Evolutionary conservation across 2,329 filamentous ascomycete genomes (phyloP).

Genomic region (Nigrospora osmanthi): DNA sequence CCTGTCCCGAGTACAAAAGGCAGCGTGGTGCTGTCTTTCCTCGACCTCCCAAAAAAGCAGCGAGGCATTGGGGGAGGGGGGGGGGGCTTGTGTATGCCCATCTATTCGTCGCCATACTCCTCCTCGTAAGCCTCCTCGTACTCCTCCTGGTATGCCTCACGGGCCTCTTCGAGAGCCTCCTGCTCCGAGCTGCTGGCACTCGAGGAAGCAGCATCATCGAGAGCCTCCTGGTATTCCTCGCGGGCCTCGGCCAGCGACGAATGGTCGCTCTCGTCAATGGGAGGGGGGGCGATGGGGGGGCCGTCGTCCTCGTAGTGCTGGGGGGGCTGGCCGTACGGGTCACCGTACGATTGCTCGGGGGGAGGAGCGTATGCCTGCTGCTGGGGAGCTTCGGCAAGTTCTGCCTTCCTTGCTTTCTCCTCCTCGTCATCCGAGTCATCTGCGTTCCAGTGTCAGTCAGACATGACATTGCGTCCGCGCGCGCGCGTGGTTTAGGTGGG

Average conservation of each 20-base stretch:
- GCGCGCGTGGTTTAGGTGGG: background rate
- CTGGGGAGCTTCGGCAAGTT: background rate
- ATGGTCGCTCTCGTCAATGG: constrained; percentile 5
- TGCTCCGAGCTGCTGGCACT: constrained; percentile 29
- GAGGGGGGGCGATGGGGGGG: background rate
- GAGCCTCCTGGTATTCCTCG: constrained; percentile 35
- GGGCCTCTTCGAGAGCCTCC: constrained; percentile 36
- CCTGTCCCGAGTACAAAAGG: too few relatives aligned
- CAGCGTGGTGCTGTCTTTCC: too few relatives aligned
- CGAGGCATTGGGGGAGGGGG: too few relatives aligned
- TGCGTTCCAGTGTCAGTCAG: background rate
- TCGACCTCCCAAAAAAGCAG: too few relatives aligned
- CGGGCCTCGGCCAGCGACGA: constrained; percentile 25
- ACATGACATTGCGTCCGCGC: background rate
- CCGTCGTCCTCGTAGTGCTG: background rate
- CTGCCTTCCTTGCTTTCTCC: background rate
- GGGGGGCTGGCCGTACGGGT: background rate
- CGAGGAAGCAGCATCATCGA: constrained; percentile 25
- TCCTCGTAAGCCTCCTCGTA: constrained; percentile 30
- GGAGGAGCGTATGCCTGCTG: constrained; percentile 5
- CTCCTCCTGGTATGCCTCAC: constrained; percentile 42
- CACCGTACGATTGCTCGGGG: constrained; percentile 7
- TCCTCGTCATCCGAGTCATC: constrained; percentile 23
- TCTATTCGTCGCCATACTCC: constrained; percentile 4
- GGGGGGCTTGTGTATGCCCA: background rate